Evolutionary conservation across 257 asterid species (phyloP).

Genomic region (Solanum gandarillasii): DNA sequence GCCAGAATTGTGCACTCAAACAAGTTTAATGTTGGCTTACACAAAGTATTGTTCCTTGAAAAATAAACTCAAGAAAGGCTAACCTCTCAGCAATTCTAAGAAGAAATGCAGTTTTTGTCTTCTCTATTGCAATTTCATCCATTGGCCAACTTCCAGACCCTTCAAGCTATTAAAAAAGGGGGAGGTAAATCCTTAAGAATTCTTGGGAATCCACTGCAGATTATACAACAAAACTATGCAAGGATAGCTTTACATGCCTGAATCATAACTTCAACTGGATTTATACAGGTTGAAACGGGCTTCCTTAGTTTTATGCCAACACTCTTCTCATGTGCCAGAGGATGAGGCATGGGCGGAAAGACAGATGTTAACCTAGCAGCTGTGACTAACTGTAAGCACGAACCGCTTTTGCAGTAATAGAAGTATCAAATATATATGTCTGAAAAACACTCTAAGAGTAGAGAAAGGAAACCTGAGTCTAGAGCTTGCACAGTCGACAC

Average conservation of each 20-base stretch:
- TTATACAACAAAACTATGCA: conserved; percentile 1
- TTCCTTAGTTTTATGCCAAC: conserved; percentile 35
- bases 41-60: neutral
- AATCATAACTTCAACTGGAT: conserved; percentile 82
- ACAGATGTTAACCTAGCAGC: conserved; percentile 95
- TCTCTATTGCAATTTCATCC: conserved; percentile 92
- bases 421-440: neutral
- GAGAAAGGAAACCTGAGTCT: conserved; percentile 49
- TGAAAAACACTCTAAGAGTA: neutral
- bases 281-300: conserved; percentile 53
- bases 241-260: conserved; percentile 48
- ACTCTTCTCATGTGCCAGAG: conserved; percentile 61
- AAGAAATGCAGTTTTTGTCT: conserved; percentile 90
- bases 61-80: conserved; percentile 8
- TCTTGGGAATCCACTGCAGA: neutral
- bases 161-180: conserved; percentile 53
- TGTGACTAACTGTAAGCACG: conserved; percentile 30
- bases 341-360: conserved; percentile 83
- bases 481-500: conserved; percentile 91
- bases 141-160: conserved; percentile 99
- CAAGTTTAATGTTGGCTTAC: neutral
- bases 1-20: conserved; percentile 23
- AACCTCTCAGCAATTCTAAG: conserved; percentile 92
- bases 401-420: neutral
- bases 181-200: neutral